Evolutionary conservation across 1,139 yeast genomes (phyloP), one percentile per base, ranked within the genome.

Genomic region (Sugiyamaella pinicola): DNA sequence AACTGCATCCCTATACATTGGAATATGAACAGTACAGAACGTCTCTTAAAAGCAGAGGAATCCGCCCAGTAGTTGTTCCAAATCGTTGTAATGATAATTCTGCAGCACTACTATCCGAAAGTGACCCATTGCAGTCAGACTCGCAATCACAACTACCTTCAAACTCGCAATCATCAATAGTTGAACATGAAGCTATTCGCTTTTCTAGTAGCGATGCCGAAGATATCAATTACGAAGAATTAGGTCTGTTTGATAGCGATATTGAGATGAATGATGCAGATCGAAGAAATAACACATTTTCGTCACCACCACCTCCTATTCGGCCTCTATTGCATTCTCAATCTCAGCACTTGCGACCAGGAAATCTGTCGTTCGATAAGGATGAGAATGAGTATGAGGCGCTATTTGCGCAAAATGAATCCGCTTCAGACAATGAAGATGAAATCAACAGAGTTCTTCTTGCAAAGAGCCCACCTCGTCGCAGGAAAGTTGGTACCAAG

Each of bases 1-100:
- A 55, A 42, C 40, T 55, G n/a, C 53, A 52, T 17, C 57, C 57
- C 9, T 55, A 49, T 35, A 55, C 57, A 9, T 42, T 55, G 31
- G 57, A 55, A 40, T 38, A 34, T 17, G 45, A 49, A 28, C 43
- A 42, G 29, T 55, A 55, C 40, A 45, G 31, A 10, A 18, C 22
- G 17, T 29, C 49, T 13, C 41, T 55, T 5, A 40, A 40, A 15
- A 46, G 55, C 17, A 42, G 52, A 13, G 55, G 57, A 2, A 17
- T 55, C 6, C 48, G 49, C 22, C 55, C 54, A 4, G 48, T 51
- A 22, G 15, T 26, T 3, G 48, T 45, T 15, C 26, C 41, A 10
- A 29, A 29, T 43, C 47, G 33, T 2, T 29, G 28, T 15, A 12
- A 13, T n/a, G 37, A 18, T 7, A 18, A 4, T 4, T 18, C 18